Percentiles rank a stretch among this genome's conserved stretches.
Evolutionary conservation across 2,329 filamentous ascomycete genomes (phyloP).

Genomic region (Lecanicillium sp.): DNA sequence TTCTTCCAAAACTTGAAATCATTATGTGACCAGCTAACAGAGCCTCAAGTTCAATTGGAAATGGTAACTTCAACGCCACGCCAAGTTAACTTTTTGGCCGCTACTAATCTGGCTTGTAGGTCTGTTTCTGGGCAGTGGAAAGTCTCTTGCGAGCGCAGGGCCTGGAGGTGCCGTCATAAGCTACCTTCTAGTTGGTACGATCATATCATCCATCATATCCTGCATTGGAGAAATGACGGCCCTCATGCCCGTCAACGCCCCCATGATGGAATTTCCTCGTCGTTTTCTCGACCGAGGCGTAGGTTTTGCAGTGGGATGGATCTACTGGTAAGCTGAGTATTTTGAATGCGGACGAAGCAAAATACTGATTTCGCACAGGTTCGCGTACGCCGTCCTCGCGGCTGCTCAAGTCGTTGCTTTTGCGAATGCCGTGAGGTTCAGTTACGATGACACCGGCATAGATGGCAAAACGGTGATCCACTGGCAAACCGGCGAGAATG

Average conservation of each 20-base stretch:
- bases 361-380: conserved; percentile 16
- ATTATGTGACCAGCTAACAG: neutral
- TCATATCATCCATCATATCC: conserved; percentile 33
- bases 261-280: conserved; percentile 28
- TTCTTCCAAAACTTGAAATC: neutral
- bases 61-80: conserved; percentile 20
- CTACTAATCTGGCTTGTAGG: conserved; percentile 13
- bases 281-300: conserved; percentile 27
- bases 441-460: conserved; percentile 20
- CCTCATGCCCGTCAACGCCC: conserved; percentile 29
- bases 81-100: no score
- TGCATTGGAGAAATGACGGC: conserved; percentile 32
- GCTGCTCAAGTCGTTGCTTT: conserved; percentile 27
- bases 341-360: neutral
- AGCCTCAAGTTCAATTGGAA: conserved; percentile 26
- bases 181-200: conserved; percentile 32
- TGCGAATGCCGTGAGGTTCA: conserved; percentile 25
- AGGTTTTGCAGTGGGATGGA: conserved; percentile 29
- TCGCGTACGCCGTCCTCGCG: conserved; percentile 26
- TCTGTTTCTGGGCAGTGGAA: conserved; percentile 30
- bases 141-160: conserved; percentile 29
- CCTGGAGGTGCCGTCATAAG: conserved; percentile 29
- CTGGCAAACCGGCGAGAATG: conserved; percentile 23
- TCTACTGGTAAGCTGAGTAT: conserved; percentile 23
- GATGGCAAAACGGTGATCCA: conserved; percentile 20